Evolutionary conservation across 2,329 filamentous ascomycete species (phyloP), one percentile per base, ranked within the genome.

Genomic region (Fusarium phyllophilum): DNA sequence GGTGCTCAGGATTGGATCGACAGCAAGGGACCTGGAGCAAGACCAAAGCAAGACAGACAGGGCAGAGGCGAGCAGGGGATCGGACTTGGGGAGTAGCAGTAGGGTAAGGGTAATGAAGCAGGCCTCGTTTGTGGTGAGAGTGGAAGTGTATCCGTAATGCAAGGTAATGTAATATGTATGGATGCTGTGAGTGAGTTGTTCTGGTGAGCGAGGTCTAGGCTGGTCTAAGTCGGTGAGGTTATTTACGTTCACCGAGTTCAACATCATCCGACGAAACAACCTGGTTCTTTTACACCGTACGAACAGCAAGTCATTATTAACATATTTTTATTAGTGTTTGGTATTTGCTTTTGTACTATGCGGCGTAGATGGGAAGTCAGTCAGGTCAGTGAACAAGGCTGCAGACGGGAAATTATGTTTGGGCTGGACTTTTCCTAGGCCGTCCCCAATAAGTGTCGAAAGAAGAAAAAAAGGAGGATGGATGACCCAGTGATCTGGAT

Each of bases 401-500:
- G 73, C 66, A 72, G 66, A 67, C 48, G 63, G 66, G 76, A 77
- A 71, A 78, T 78, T 78, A 62, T 38, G 51, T 22, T 39, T 54
- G 24, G 34, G 33, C 14, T 54, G 62, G 51, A 49, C 57, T 46
- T 18, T 22, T 31, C 31, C 11, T 29, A 36, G 20, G 55, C 31
- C 55, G 31, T 9, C 31, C 15, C 29, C 17, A 48, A 34, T 20
- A 24, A 46, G 24, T 36, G 22, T 45, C 18, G 6, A 33, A 56
- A 44, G 12, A 26, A 22, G 7, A 29, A 33, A 38, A 66, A 39
- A 68, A 48, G 67, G 71, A 70, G 62, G 60, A 70, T 33, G 62
- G 60, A 70, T 33, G 72, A 78, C 77, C 77, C 75, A 75, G 49
- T 78, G 77, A 78, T 77, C 76, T 78, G 77, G 77, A 73, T 77